phyloP scores from a whole-genome alignment of 768 basidiomycete genomes.

The Panaeolus papilionaceus region DNA sequence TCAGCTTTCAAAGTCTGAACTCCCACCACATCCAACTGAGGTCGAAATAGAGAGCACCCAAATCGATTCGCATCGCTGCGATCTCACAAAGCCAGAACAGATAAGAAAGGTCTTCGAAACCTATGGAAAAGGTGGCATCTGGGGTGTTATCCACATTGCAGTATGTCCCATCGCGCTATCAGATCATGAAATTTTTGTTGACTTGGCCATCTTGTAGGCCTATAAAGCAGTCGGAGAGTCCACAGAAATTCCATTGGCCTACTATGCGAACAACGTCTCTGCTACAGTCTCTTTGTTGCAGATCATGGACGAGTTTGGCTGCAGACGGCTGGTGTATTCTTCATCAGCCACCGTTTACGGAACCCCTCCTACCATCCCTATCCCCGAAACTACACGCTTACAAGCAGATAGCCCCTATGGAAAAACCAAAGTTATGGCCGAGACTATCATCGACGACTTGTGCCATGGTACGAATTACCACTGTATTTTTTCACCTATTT shows the following conservation, averaged over 20 bases:
- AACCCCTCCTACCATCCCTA: slow-evolving; percentile 89
- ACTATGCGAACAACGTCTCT: slow-evolving; percentile 93
- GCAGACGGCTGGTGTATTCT: slow-evolving; percentile 92
- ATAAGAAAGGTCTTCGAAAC: slow-evolving; percentile 81
- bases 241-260: slow-evolving; percentile 88
- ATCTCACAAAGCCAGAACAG: slow-evolving; percentile 76
- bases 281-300: slow-evolving; percentile 89
- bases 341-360: slow-evolving; percentile 99
- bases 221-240: slow-evolving; percentile 99
- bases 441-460: slow-evolving; percentile 88
- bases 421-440: slow-evolving; percentile 94
- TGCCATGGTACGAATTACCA: slow-evolving; percentile 64
- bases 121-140: slow-evolving; percentile 90
- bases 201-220: slow-evolving; percentile 57
- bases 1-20: slow-evolving; percentile 76
- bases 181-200: slow-evolving; percentile 15
- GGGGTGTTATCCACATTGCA: slow-evolving; percentile 96
- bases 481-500: slow-evolving; percentile 17
- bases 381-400: slow-evolving; percentile 89
- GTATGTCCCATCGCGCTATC: slow-evolving; percentile 50
- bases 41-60: slow-evolving; percentile 74
- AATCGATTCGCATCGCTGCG: slow-evolving; percentile 72
- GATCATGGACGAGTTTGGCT: slow-evolving; percentile 85
- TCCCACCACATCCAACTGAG: slow-evolving; percentile 69
- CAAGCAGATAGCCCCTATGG: slow-evolving; percentile 94